Conservation (phyloP, 108 stramenopile genomes). For the Pseudonitzschia multiseries region DNA sequence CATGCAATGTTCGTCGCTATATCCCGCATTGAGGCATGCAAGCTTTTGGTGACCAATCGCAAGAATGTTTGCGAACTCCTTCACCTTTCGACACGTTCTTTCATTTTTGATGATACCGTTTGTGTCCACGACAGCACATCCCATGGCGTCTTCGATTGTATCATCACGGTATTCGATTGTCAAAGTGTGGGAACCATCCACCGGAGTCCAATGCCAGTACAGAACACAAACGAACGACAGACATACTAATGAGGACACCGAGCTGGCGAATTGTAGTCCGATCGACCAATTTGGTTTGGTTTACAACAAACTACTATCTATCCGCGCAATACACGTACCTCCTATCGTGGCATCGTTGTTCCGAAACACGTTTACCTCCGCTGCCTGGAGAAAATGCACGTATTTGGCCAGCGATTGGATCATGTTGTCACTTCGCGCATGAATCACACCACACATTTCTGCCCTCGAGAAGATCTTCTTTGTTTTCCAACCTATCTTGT, state of each 20-base stretch:
- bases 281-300: not conserved
- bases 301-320: not conserved
- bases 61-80: conserved; percentile 13
- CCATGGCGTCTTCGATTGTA: not conserved
- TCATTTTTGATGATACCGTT: not conserved
- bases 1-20: conserved; percentile 4
- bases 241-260: not conserved
- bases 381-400: not conserved
- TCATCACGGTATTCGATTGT: not conserved
- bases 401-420: conserved; percentile 4
- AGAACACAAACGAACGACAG: not conserved
- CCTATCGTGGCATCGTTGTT: not conserved
- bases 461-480: not conserved
- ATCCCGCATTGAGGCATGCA: conserved; percentile 9
- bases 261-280: not conserved
- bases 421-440: conserved; percentile 1
- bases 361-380: not conserved
- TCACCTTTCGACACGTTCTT: conserved; percentile 3
- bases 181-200: not conserved
- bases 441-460: not conserved
- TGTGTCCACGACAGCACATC: not conserved
- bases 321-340: not conserved
- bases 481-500: conserved; percentile 10
- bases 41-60: conserved; percentile 16
- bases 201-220: not conserved